These are phyloP conservation scores for Clarireedia hainanense DNA, from an alignment of 2,329 filamentous ascomycete species.

Conservation along the genomic window DNA sequence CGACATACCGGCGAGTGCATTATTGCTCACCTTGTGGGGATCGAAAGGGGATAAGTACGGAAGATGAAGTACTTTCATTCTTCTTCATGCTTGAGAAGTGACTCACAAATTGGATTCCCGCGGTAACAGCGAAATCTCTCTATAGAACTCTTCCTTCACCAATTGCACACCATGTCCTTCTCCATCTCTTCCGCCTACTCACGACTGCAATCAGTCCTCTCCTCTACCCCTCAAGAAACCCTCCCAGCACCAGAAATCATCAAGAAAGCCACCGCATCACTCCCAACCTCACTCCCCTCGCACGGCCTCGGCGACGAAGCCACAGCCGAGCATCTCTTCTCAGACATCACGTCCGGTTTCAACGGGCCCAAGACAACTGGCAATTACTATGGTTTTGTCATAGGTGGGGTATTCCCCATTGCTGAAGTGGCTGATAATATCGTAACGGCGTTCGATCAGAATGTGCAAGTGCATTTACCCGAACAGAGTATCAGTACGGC, in stretches of 20 bases:
- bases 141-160: slow-evolving; percentile 30
- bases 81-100: too few relatives aligned
- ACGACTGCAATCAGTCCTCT: slow-evolving; percentile 17
- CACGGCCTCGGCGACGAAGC: slow-evolving; percentile 36
- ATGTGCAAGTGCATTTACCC: slow-evolving; percentile 74
- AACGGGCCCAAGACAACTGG: slow-evolving; percentile 27
- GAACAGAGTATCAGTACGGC: slow-evolving; percentile 66
- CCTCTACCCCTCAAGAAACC: slow-evolving; percentile 14
- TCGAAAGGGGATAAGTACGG: too few relatives aligned
- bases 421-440: slow-evolving; percentile 77
- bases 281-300: slow-evolving; percentile 29
- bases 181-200: slow-evolving; percentile 22
- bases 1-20: too few relatives aligned
- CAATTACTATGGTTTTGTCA: slow-evolving; percentile 81
- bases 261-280: background rate
- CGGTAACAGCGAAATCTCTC: slow-evolving; percentile 14
- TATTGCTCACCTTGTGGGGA: too few relatives aligned
- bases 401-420: slow-evolving; percentile 70
- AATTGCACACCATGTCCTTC: slow-evolving; percentile 22
- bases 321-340: slow-evolving; percentile 35
- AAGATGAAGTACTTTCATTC: too few relatives aligned
- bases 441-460: slow-evolving; percentile 76
- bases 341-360: slow-evolving; percentile 36
- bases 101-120: too few relatives aligned
- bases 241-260: background rate